Conservation (phyloP, 805 yeast genomes). For the Ogataea naganishii region DNA sequence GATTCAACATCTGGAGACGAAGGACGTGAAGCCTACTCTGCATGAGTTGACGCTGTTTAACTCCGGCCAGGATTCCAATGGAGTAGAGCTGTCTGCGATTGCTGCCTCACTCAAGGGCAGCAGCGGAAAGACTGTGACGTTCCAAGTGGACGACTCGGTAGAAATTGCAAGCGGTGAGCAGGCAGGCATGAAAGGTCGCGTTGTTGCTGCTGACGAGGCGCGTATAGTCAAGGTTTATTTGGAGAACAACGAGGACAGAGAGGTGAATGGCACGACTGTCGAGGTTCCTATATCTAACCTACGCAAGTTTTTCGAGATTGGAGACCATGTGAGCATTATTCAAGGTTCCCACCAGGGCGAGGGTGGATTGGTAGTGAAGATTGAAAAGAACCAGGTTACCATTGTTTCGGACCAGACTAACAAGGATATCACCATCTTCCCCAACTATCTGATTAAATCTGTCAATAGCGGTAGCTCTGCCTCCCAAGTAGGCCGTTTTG, state of each 20-base stretch:
- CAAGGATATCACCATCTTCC: slow-evolving; percentile 85
- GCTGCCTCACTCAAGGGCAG: slow-evolving; percentile 76
- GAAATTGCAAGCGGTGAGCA: slow-evolving; percentile 92
- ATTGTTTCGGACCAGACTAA: slow-evolving; percentile 83
- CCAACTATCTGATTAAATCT: slow-evolving; percentile 84
- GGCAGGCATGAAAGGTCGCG: slow-evolving; percentile 78
- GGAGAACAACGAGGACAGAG: slow-evolving; percentile 48
- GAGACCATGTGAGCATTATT: slow-evolving; percentile 91
- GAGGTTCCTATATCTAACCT: slow-evolving; percentile 78
- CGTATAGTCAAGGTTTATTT: slow-evolving; percentile 43
- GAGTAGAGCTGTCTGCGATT: slow-evolving; percentile 79
- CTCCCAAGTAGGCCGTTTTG: slow-evolving; percentile 69
- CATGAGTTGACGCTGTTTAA: slow-evolving; percentile 83
- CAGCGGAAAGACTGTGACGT: slow-evolving; percentile 44
- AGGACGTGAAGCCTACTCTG: slow-evolving; percentile 72
- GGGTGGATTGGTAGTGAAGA: slow-evolving; percentile 85
- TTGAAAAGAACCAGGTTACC: slow-evolving; percentile 79
- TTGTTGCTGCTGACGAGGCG: slow-evolving; percentile 52
- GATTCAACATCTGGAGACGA: slow-evolving; percentile 71
- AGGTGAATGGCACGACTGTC: slow-evolving; percentile 44
- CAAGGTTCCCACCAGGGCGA: slow-evolving; percentile 90
- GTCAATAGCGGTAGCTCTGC: slow-evolving; percentile 71
- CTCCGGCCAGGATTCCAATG: slow-evolving; percentile 68
- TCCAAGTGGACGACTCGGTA: slow-evolving; percentile 92
- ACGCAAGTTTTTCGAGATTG: slow-evolving; percentile 78